Evolutionary conservation across 179 eudicot species (phyloP), one percentile per base, ranked within the genome.

Genomic region (Silene noctiflora): DNA sequence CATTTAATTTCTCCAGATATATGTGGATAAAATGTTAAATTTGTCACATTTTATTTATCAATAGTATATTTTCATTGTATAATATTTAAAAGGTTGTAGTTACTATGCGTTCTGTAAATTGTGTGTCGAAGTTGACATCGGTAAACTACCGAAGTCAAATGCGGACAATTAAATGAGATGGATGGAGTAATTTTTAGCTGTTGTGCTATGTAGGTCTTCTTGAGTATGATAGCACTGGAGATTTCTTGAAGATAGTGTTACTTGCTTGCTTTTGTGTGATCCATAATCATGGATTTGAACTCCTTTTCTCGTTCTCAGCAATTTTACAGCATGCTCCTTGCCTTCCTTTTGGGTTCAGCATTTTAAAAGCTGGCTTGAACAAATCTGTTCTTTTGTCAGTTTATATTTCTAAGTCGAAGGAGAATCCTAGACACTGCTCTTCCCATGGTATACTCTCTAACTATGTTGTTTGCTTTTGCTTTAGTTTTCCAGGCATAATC

Each of bases 251-350:
- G 85, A 95, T 89, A 67, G 97, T 96, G 81, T 78, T 90, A 63
- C 97, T 95, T 83, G 97, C 91, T 27, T 91, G 99, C 85, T 89
- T 89, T 76, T 95, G 97, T 86, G 91, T 97, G 75, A 81, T 95
- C 79, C 95, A 95, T 69, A 88, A 93, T 81, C 97, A 93, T 87
- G 99, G 98, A 62, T 90, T 85, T 72, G 93, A 93, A 42, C 75
- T 91, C 91, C 80, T 95, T 46, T 93, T 95, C 80, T 91, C 98
- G 33, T 93, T 95, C 84, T 93, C 99, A 60, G 97, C 96, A 75
- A 82, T 91, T 75, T 93, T 93, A 72, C 97, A 93, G 83, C 97
- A 91, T 81, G 89, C 99, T 70, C 97, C 99, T 77, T 87, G 83
- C 79, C 97, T 85, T 83, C 99, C 99, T 27, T 80, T 93, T 77